These are phyloP conservation scores for Beta corolliflora DNA, from an alignment of 179 eudicot genomes.

Conservation along the genomic window DNA sequence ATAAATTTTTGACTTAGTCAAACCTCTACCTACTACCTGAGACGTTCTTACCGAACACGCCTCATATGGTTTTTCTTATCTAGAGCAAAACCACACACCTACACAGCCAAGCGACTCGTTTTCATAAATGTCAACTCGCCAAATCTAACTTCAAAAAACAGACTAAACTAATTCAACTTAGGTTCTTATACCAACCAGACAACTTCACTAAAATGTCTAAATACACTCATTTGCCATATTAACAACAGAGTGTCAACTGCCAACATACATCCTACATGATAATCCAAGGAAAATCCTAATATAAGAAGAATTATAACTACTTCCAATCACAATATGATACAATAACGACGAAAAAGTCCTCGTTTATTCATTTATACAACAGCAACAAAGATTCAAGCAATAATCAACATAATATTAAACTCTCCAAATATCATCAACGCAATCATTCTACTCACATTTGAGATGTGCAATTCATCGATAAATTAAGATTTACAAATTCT, in stretches of 20 bases:
- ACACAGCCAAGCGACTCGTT: not conserved
- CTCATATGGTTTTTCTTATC: too few species aligned
- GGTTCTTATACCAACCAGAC: not conserved
- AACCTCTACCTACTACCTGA: too few species aligned
- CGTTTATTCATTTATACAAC: not conserved
- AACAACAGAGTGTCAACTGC: too few species aligned
- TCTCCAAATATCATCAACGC: not conserved
- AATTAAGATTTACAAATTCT: not conserved
- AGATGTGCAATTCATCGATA: not conserved
- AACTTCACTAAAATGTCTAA: not conserved
- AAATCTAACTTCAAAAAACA: not conserved
- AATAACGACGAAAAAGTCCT: not conserved
- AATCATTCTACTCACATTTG: not conserved
- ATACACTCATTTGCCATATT: not conserved
- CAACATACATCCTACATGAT: not conserved
- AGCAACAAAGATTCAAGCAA: not conserved
- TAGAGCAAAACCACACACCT: not conserved
- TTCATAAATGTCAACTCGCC: not conserved
- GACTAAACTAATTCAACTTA: not conserved
- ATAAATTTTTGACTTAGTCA: too few species aligned
- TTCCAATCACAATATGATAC: not conserved
- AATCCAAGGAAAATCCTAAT: not conserved
- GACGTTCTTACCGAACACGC: too few species aligned
- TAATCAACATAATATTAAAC: not conserved
- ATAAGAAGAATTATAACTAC: not conserved